Percentiles rank a stretch among this genome's conserved stretches.
Conservation (phyloP, 345 rosid genomes). For the Boechera retrofracta region DNA sequence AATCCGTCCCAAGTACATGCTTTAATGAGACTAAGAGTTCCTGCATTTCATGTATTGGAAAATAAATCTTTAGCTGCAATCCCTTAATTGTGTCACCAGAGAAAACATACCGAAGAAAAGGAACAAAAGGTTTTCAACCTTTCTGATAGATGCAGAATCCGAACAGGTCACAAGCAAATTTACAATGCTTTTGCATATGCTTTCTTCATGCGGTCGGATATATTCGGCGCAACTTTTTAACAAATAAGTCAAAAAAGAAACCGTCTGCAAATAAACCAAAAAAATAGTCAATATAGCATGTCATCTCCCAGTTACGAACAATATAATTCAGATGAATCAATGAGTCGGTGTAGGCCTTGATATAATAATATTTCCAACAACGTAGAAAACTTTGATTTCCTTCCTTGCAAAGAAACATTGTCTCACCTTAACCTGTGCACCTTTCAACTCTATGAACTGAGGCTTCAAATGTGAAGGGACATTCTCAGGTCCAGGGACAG, state of each 20-base stretch:
- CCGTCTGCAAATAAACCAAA: conserved; percentile 70
- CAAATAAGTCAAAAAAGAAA: conserved; percentile 92
- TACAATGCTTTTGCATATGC: conserved; percentile 96
- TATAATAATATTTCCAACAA: conserved; percentile 17
- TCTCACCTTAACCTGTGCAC: conserved; percentile 98
- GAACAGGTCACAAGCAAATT: conserved; percentile 98
- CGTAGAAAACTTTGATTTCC: conserved; percentile 10
- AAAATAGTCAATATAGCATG: conserved; percentile 31
- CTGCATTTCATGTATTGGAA: conserved; percentile 57
- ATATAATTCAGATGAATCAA: conserved; percentile 9
- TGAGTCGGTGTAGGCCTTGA: neutral
- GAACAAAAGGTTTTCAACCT: conserved; percentile 54
- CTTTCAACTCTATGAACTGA: conserved; percentile 92
- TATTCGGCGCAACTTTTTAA: conserved; percentile 96
- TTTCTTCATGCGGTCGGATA: conserved; percentile 96
- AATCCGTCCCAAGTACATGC: conserved; percentile 98
- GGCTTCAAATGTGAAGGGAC: conserved; percentile 85
- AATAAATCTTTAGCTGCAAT: conserved; percentile 25
- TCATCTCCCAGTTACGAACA: conserved; percentile 1
- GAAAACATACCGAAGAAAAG: conserved; percentile 7
- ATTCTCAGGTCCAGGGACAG: conserved; percentile 94
- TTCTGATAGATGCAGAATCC: conserved; percentile 93
- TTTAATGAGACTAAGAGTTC: conserved; percentile 94
- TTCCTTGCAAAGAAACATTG: conserved; percentile 3
- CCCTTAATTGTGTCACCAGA: conserved; percentile 8